These are phyloP conservation scores for Closterium sp. DNA, from an alignment of 139 green algal genomes.

Conservation along the genomic window DNA sequence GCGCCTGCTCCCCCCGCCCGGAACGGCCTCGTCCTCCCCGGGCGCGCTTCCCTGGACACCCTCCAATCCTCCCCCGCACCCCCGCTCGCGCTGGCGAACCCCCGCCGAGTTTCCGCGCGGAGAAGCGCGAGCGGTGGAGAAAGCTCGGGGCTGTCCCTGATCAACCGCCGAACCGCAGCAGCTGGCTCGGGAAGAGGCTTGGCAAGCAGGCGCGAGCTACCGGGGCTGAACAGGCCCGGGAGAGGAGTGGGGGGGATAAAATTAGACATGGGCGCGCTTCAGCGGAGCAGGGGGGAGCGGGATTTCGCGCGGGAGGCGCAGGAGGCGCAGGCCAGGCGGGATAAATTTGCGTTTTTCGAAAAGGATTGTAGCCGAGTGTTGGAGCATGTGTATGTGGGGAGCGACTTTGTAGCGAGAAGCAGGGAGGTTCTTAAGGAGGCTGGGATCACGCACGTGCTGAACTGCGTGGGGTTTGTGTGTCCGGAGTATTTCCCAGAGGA, in stretches of 20 bases:
- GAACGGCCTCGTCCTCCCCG: neutral
- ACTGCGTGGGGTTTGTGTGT: too few species aligned
- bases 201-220: neutral
- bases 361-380: neutral
- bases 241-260: constrained; percentile 14
- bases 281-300: constrained; percentile 7
- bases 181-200: neutral
- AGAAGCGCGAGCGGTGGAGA: neutral
- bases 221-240: neutral
- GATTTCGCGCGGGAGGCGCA: constrained; percentile 26
- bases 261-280: constrained; percentile 36
- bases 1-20: neutral
- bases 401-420: too few species aligned
- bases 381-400: too few species aligned
- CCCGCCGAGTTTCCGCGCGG: neutral
- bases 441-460: too few species aligned
- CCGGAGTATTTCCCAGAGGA: constrained; percentile 61
- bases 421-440: constrained; percentile 49
- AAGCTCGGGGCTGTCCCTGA: neutral
- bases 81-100: neutral
- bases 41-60: neutral
- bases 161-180: neutral
- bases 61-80: neutral
- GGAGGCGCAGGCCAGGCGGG: constrained; percentile 31
- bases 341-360: constrained; percentile 50